Base-by-base conservation (phyloP, 73 alveolate species). In the Urostyla sp. region DNA sequence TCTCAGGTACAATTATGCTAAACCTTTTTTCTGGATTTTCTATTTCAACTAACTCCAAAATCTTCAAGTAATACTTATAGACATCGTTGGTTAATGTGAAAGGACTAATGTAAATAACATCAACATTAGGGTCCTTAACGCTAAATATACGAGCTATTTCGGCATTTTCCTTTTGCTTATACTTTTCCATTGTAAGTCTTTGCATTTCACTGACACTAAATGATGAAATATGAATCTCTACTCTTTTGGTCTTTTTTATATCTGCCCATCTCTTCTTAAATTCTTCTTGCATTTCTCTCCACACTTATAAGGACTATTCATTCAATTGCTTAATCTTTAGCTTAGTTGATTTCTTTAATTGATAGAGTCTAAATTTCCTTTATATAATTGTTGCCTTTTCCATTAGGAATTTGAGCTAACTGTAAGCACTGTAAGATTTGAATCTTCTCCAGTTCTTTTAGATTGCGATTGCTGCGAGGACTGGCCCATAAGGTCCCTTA, bases 171-270 rank as follows among this genome's bases (percentile, higher is more conserved):
- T 95, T 87, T 77, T 92, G 95, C 46, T 72, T 76, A 84, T 92
- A 90, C 67, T 96, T 93, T 40, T 96, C 98, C 87, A 94, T 92
- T 0, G 98, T 79, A 32, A 91, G 59, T 72, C 98, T 87, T 80
- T 87, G 72, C 74, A 80, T 69, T 80, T 94, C 97, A 10, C 59
- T 15, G 28, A 84, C 49, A 16, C 80, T 32, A 55, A 53, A 69
- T 18, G 74, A 43, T 63, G 80, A 81, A 49, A 88, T 73, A 43
- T 88, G 95, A 36, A 88, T 88, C 67, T 88, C 95, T 3, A 88
- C 83, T 72, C 95, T 81, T 37, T 74, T 67, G 36, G 66, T 50
- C 72, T 59, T 81, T 30, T 73, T 69, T 20, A 88, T 88, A 28
- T 66, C 88, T 43, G 72, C 74, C 95, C 95, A 88, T 32, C 87